Conservation (phyloP, 2,329 filamentous ascomycete species). For the Aspergillus udagawae region DNA sequence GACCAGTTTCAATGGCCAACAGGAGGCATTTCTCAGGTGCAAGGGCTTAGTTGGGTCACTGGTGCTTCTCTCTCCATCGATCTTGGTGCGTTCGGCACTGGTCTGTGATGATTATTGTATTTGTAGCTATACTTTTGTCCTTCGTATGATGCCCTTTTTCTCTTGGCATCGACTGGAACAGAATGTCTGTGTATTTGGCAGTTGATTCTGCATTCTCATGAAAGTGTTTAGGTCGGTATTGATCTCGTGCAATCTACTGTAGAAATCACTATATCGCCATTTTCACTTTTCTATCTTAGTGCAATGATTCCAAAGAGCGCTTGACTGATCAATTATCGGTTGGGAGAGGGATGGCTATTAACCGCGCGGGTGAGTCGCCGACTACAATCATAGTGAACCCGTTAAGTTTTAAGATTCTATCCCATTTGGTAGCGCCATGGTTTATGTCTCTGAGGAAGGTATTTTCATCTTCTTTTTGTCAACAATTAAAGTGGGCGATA, state of each 20-base stretch:
- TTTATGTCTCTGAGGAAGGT: background rate
- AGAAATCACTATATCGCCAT: background rate
- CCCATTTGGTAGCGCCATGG: background rate
- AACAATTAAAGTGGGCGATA: background rate
- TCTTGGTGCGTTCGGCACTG: background rate
- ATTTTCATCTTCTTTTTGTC: background rate
- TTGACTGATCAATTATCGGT: background rate
- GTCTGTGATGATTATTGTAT: background rate
- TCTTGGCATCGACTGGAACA: background rate
- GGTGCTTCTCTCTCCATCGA: background rate
- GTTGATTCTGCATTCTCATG: background rate
- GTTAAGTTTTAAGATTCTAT: background rate
- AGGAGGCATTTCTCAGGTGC: background rate
- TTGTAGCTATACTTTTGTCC: background rate
- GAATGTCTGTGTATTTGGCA: background rate
- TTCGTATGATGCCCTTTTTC: background rate
- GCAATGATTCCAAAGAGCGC: background rate
- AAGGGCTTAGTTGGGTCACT: background rate
- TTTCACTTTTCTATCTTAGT: background rate
- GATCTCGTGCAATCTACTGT: background rate
- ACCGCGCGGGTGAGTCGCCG: background rate
- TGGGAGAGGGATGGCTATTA: background rate
- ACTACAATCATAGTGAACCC: background rate
- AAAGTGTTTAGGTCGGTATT: background rate
- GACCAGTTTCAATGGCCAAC: background rate